Percentiles rank a stretch among this genome's conserved stretches.
These are phyloP conservation scores for Naegleria lovaniensis DNA, from an alignment of 208 protist species.

Conservation along the genomic window DNA sequence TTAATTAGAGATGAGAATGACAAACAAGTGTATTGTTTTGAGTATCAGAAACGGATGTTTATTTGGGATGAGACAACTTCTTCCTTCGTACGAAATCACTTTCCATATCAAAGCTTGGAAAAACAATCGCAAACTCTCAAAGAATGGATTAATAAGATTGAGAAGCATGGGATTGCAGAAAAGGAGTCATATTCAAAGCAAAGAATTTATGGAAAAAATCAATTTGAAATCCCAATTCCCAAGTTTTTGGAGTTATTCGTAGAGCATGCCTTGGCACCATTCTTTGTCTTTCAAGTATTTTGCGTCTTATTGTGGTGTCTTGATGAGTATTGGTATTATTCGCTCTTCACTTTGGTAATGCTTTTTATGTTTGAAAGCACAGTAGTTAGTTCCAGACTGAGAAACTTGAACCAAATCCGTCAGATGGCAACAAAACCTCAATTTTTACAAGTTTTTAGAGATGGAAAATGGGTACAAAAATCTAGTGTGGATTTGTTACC, in stretches of 20 bases:
- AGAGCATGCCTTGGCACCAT: conserved; percentile 90
- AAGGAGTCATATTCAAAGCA: background rate
- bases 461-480: background rate
- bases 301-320: conserved; percentile 88
- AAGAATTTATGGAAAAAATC: background rate
- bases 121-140: background rate
- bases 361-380: conserved; percentile 91
- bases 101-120: background rate
- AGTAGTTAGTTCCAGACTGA: conserved; percentile 82
- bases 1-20: background rate
- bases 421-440: conserved; percentile 70
- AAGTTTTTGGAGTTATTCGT: conserved; percentile 86
- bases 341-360: conserved; percentile 90
- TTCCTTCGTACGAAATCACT: background rate
- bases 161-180: background rate
- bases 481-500: background rate
- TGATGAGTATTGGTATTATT: conserved; percentile 95
- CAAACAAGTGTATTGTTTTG: background rate
- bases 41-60: background rate
- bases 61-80: background rate
- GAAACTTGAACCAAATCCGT: conserved; percentile 81
- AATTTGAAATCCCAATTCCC: conserved; percentile 87
- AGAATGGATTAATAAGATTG: background rate
- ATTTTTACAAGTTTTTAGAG: conserved; percentile 40
- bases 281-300: conserved; percentile 98